Percentiles rank a stretch among this genome's conserved stretches.
Evolutionary conservation across 2,329 filamentous ascomycete genomes (phyloP).

Genomic region (Zasmidium citrigriseum): DNA sequence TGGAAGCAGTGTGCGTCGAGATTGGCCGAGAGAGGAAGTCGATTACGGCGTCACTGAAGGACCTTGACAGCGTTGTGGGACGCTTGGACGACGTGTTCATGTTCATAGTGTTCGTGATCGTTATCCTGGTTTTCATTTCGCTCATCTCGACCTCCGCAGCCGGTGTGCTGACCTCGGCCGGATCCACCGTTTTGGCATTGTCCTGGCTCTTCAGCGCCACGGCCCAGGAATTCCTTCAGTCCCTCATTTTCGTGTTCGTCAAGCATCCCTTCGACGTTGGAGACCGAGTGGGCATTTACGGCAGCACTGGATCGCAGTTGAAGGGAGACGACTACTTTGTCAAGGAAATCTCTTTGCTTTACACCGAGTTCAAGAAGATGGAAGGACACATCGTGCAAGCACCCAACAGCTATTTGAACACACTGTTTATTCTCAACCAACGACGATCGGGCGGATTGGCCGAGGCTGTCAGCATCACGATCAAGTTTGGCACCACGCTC

Average conservation of each 20-base stretch:
- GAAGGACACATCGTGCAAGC: conserved; percentile 94
- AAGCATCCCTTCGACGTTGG: conserved; percentile 98
- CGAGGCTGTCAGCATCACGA: conserved; percentile 78
- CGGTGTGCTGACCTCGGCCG: conserved; percentile 84
- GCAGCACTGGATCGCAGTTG: conserved; percentile 76
- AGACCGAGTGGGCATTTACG: conserved; percentile 88
- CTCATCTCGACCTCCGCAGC: conserved; percentile 89
- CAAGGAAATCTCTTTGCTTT: conserved; percentile 87
- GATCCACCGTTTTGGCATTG: conserved; percentile 82
- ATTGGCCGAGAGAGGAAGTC: conserved; percentile 93
- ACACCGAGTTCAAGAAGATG: conserved; percentile 99
- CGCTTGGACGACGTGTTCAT: conserved; percentile 89
- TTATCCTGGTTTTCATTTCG: conserved; percentile 82
- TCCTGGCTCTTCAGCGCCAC: conserved; percentile 93
- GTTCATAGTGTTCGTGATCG: conserved; percentile 79
- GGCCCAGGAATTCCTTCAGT: conserved; percentile 91
- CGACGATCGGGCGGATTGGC: conserved; percentile 84
- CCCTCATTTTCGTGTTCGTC: conserved; percentile 91
- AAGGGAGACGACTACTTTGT: conserved; percentile 94
- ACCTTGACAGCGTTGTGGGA: conserved; percentile 87
- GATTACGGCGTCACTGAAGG: conserved; percentile 91
- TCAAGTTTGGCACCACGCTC: conserved; percentile 85
- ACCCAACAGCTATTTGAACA: conserved; percentile 88
- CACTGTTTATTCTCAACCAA: conserved; percentile 90
- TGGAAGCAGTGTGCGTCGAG: conserved; percentile 90